Percentiles rank a stretch among this genome's conserved stretches.
These are phyloP conservation scores for Polyporus arcularius DNA, from an alignment of 768 basidiomycete genomes.

Conservation along the genomic window DNA sequence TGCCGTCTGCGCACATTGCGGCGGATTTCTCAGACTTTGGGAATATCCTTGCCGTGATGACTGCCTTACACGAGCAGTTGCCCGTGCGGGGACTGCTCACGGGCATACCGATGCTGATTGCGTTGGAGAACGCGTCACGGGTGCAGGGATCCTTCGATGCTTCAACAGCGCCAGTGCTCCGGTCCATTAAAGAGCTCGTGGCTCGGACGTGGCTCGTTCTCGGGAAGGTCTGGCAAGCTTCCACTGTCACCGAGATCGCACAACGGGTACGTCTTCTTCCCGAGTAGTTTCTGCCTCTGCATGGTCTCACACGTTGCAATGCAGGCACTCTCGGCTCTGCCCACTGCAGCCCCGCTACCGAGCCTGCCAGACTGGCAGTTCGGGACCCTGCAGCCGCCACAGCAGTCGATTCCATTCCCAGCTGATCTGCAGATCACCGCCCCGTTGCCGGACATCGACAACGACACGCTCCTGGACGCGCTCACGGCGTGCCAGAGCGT, in stretches of 20 bases:
- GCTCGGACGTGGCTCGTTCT: constrained; percentile 66
- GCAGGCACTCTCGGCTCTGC: constrained; percentile 17
- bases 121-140: constrained; percentile 58
- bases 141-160: constrained; percentile 42
- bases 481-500: constrained; percentile 55
- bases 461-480: constrained; percentile 54
- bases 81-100: constrained; percentile 75
- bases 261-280: constrained; percentile 46
- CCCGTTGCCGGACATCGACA: constrained; percentile 49
- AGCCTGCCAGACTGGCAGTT: constrained; percentile 41
- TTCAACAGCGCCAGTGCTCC: constrained; percentile 41
- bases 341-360: constrained; percentile 16
- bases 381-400: constrained; percentile 46
- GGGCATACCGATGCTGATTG: constrained; percentile 86
- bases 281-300: neutral
- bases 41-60: constrained; percentile 67
- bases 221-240: constrained; percentile 69
- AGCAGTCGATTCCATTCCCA: constrained; percentile 46
- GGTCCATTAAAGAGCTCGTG: constrained; percentile 63
- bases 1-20: constrained; percentile 40
- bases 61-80: constrained; percentile 66
- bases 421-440: constrained; percentile 24
- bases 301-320: neutral
- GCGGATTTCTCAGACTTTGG: constrained; percentile 77
- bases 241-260: constrained; percentile 52